These are phyloP conservation scores for Coniella lustricola DNA, from an alignment of 2,329 filamentous ascomycete genomes.

Conservation along the genomic window DNA sequence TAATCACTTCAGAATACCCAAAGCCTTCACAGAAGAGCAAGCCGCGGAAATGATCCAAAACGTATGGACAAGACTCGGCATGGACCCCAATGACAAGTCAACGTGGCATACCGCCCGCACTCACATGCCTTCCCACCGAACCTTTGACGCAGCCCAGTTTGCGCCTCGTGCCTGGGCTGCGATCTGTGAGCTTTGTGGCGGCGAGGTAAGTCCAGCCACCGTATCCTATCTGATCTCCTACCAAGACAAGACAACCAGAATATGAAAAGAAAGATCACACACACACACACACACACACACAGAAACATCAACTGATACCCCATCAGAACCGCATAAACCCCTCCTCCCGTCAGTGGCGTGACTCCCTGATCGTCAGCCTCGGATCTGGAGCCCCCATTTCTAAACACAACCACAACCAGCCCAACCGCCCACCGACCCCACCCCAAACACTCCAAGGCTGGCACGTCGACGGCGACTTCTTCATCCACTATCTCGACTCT, in stretches of 20 bases:
- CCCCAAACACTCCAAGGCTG: constrained; percentile 50
- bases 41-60: constrained; percentile 29
- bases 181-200: constrained; percentile 60
- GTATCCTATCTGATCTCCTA: background rate
- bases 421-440: constrained; percentile 40
- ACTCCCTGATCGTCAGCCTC: constrained; percentile 64
- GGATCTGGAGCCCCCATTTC: too few relatives aligned
- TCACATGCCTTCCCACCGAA: constrained; percentile 58
- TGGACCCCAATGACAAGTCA: constrained; percentile 54
- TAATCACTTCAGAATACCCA: constrained; percentile 21
- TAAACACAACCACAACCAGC: too few relatives aligned
- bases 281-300: too few relatives aligned
- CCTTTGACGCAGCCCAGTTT: constrained; percentile 46
- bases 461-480: constrained; percentile 69
- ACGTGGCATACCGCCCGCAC: constrained; percentile 58
- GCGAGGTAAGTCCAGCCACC: constrained; percentile 31
- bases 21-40: constrained; percentile 32
- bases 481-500: constrained; percentile 64
- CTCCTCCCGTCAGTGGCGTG: constrained; percentile 51
- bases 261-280: background rate
- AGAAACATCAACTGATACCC: background rate
- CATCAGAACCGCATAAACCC: constrained; percentile 36
- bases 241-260: too few relatives aligned
- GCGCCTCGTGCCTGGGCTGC: constrained; percentile 60
- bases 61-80: constrained; percentile 60